Base-by-base conservation (phyloP, 2,329 filamentous ascomycete genomes). In the Calonectria henricotiae region DNA sequence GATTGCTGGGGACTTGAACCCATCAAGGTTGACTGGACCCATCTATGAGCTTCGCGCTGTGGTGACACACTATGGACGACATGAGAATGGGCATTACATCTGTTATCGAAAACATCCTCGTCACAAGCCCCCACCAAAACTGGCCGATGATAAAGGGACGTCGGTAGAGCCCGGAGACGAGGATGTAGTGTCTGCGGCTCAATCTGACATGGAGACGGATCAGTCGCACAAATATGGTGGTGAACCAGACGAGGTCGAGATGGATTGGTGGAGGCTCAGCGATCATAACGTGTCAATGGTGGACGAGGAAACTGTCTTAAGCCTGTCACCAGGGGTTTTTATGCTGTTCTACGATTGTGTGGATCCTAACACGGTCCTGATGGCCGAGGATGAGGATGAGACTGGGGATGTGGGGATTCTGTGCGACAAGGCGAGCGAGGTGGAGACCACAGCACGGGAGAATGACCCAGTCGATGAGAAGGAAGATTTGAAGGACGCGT, bases 41-140 rank as follows among this genome's bases (percentile, higher is more conserved):
- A 85, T 92, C 1, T 98, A 97, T 80, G 90, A 94, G 78, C 85
- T 98, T 17, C 90, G 93, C 64, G 94, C 95, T 35, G 93, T 96
- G 0, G 89, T 98, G 11, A 96, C 94, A 1, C 96, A 98, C 79
- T 94, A 93, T 71, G 96, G 96, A 4, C 88, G 93, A 37, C 96
- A 98, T 80, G 95, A 98, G 72, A 98, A 97, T 76, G 96, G 96
- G 0, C 96, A 99, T 83, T 98, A 99, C 76, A 91, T 98, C 44
- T 97, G 94, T 80, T 98, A 96, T 81, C 89, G 94, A 62, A 93
- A 92, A 77, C 92, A 94, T 77, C 86, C 89, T 17, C 78, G 79
- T 11, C 69, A 73, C 37, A 75, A 46, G 15, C 62, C 69, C 6
- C 68, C 73, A 9, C 35, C 69, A 37, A 69, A 69, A 17, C 23